Evolutionary conservation across 352 stramenopile genomes (phyloP), one percentile per base, ranked within the genome.

Genomic region (Phytopythium mirpurense): DNA sequence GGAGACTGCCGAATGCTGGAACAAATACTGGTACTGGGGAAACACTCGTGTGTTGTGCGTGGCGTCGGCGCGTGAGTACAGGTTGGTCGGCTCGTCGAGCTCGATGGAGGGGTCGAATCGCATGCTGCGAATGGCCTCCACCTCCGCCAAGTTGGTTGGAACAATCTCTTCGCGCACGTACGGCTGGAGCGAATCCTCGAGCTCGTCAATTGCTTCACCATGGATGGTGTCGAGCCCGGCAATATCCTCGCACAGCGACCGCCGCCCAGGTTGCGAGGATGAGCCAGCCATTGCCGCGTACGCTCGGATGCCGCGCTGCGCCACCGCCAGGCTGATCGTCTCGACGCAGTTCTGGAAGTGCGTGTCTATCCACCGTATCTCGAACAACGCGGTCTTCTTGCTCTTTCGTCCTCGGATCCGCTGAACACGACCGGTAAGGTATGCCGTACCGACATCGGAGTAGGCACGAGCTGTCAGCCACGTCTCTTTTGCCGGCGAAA

Each of bases 1-100:
- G 3, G 57, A 59, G 8, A 40, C 36, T n/a, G 57, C 56, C 0
- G 58, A 66, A 42, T 70, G 51, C n/a, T 70, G 21, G 35, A 68
- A 63, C 0, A 65, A 36, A 43, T 57, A 35, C 14, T 42, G 42
- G 34, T 49, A 66, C 0, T 61, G 31, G 4, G 34, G 16, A 0
- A 48, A 51, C 3, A 68, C 18, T 8, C 38, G 21, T 14, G 64
- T 70, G 1, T 56, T 38, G 16, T 36, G 59, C 0, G 45, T 41
- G 3, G 35, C 43, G 43, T 63, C 55, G 12, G 10, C 0, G 14
- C 61, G 55, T 14, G 44, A 6, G 19, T 31, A 58, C 0, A 58
- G 32, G 16, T 58, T 38, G 7, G 26, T 19, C 42, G 50, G 57
- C 4, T 26, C 37, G 9, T 55, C 43, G 31, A 63, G 54, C 3